phyloP scores from a whole-genome alignment of 2,329 filamentous ascomycete genomes.

The Podosphaera xanthii region DNA sequence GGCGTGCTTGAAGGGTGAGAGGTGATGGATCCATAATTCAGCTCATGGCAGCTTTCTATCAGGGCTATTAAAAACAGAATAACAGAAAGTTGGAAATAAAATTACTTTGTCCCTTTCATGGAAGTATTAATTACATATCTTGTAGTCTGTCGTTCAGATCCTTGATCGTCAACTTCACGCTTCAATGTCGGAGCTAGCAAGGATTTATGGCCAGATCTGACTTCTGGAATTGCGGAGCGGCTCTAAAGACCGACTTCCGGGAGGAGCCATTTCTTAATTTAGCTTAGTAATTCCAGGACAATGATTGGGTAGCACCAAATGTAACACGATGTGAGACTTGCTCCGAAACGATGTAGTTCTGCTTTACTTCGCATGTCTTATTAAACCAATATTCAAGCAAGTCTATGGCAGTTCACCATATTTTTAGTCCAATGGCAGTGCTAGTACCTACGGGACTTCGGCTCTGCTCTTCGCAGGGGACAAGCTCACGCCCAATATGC shows the following conservation, averaged over 20 bases:
- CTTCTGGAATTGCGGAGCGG: too few species aligned
- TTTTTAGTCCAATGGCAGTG: constrained; percentile 14
- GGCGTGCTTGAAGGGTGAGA: constrained; percentile 74
- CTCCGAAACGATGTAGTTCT: too few species aligned
- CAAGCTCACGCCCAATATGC: constrained; percentile 18
- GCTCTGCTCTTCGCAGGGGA: constrained; percentile 12
- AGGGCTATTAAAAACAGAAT: background rate
- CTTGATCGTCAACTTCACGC: too few species aligned
- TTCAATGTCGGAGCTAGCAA: background rate
- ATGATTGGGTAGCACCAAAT: background rate
- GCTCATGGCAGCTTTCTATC: constrained; percentile 11
- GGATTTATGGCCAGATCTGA: too few species aligned
- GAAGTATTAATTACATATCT: background rate
- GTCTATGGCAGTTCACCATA: constrained; percentile 13
- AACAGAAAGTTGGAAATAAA: background rate
- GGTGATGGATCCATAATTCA: constrained; percentile 65
- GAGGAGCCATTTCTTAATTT: too few species aligned
- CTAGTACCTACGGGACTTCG: constrained; percentile 12
- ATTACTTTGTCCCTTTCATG: background rate
- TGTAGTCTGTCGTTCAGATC: background rate
- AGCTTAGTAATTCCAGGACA: background rate
- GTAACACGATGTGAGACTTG: too few species aligned
- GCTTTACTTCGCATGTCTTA: too few species aligned
- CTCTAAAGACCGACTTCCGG: too few species aligned
- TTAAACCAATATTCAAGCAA: too few species aligned